phyloP scores from a whole-genome alignment of 768 basidiomycete species.

The Leccinum aurantiacum region DNA sequence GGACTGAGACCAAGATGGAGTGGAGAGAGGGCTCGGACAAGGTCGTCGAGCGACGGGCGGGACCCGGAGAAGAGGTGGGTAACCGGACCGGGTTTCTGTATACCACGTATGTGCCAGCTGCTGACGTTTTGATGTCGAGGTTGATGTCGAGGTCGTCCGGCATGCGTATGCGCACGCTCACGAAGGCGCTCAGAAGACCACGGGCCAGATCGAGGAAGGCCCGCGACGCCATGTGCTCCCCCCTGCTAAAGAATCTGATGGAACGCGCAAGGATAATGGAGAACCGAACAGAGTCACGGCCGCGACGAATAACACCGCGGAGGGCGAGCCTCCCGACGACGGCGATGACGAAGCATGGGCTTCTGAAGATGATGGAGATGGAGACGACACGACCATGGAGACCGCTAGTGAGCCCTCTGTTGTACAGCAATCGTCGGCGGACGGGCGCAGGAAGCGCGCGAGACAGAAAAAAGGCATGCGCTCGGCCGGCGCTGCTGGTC shows the following conservation, averaged over 20 bases:
- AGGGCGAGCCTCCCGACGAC: constrained; percentile 11
- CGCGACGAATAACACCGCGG: constrained; percentile 4
- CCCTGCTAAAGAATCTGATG: constrained; percentile 12
- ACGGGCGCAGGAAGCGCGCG: constrained; percentile 25
- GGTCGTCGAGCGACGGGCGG: constrained; percentile 59
- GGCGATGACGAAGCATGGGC: constrained; percentile 60
- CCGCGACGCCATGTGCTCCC: constrained; percentile 17
- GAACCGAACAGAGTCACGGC: constrained; percentile 2
- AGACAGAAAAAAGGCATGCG: constrained; percentile 25
- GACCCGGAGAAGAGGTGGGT: constrained; percentile 68
- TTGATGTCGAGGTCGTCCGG: constrained; percentile 63
- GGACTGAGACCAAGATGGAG: constrained; percentile 42
- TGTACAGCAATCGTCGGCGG: not conserved
- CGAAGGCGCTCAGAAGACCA: constrained; percentile 23
- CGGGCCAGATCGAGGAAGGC: constrained; percentile 22
- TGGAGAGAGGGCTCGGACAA: constrained; percentile 73
- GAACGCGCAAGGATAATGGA: constrained; percentile 8
- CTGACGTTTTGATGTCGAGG: constrained; percentile 39
- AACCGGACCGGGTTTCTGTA: not conserved
- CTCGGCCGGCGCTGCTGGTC: not conserved
- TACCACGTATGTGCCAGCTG: not conserved
- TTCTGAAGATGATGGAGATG: constrained; percentile 48
- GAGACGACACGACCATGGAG: constrained; percentile 15
- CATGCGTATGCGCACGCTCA: constrained; percentile 34
- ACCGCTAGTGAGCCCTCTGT: constrained; percentile 1